Evolutionary conservation across 306 rosid genomes (phyloP).

Genomic region (Prunus persica): Prunus_persica_NCBIv2 NC_034013.1:3461501-3462000

Average conservation of each 20-base stretch:
- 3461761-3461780: slow-evolving; percentile 83
- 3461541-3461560: too few relatives aligned
- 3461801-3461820: slow-evolving; percentile 89
- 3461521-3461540: too few relatives aligned
- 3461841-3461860: slow-evolving; percentile 93
- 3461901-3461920: slow-evolving; percentile 58
- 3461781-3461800: slow-evolving; percentile 80
- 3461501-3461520: too few relatives aligned
- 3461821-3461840: slow-evolving; percentile 82
- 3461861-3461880: slow-evolving; percentile 78
- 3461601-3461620: neutral
- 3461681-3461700: neutral
- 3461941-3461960: slow-evolving; percentile 72
- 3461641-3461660: neutral
- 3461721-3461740: slow-evolving; percentile 88
- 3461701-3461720: slow-evolving; percentile 64
- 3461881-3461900: slow-evolving; percentile 91
- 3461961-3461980: slow-evolving; percentile 68
- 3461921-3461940: slow-evolving; percentile 79
- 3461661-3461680: neutral
- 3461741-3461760: slow-evolving; percentile 69
- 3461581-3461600: too few relatives aligned
- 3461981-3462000: slow-evolving; percentile 76
- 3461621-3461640: neutral
- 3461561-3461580: too few relatives aligned